phyloP scores from a whole-genome alignment of 208 protist species.

The Trichomonas tenax region DNA sequence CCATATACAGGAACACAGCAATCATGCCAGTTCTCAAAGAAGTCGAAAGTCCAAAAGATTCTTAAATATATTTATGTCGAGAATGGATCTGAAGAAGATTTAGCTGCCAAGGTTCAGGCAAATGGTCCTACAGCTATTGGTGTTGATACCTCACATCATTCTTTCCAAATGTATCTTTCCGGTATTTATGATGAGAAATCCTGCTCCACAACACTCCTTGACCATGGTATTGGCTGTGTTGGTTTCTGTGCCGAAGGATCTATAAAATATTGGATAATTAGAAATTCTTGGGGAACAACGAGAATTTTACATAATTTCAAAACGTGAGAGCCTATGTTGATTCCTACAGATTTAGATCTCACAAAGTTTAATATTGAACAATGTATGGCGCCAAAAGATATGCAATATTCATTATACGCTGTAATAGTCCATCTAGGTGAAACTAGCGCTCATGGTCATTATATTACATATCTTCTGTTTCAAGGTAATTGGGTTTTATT shows the following conservation, averaged over 20 bases:
- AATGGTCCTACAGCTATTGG: not conserved
- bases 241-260: not conserved
- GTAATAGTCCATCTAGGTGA: no score
- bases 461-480: no score
- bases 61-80: not conserved
- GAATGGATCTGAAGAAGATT: not conserved
- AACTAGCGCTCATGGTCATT: no score
- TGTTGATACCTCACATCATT: not conserved
- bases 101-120: not conserved
- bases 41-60: not conserved
- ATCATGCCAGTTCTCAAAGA: not conserved
- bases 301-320: no score
- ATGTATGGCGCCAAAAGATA: no score
- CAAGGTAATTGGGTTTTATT: no score
- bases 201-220: slow-evolving; percentile 13
- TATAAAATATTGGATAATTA: slow-evolving; percentile 32
- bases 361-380: no score
- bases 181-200: slow-evolving; percentile 33
- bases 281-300: slow-evolving; percentile 43
- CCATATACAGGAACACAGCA: not conserved
- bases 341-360: no score
- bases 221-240: slow-evolving; percentile 33
- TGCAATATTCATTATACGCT: no score
- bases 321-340: slow-evolving; percentile 25
- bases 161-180: slow-evolving; percentile 32